Percentiles rank a stretch among this genome's conserved stretches.
Evolutionary conservation across 1,139 yeast species (phyloP).

Genomic region (Geotrichum australiense): DNA sequence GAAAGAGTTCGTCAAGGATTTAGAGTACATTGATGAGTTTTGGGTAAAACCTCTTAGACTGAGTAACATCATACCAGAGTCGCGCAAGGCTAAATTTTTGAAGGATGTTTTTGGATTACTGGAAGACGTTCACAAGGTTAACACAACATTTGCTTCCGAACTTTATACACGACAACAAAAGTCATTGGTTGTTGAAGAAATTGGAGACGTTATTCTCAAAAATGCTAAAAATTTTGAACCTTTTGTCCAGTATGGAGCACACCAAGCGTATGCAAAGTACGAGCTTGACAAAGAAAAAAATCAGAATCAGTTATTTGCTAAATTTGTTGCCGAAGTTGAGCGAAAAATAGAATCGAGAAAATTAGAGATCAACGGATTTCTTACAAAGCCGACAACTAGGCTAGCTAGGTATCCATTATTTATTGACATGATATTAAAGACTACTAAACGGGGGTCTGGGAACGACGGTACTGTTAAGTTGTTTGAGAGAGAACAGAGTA

Average conservation of each 20-base stretch:
- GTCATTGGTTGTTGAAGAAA: conserved; percentile 73
- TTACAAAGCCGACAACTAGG: conserved; percentile 92
- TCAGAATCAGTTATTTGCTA: conserved; percentile 79
- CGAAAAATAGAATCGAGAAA: conserved; percentile 83
- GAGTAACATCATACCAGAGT: conserved; percentile 78
- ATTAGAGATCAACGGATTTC: conserved; percentile 84
- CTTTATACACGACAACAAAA: conserved; percentile 81
- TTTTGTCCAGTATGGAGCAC: conserved; percentile 89
- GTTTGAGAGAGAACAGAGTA: conserved; percentile 43
- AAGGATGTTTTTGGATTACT: conserved; percentile 89
- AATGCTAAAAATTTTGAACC: conserved; percentile 85
- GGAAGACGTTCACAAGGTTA: conserved; percentile 76
- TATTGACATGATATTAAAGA: conserved; percentile 74
- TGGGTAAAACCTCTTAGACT: conserved; percentile 88
- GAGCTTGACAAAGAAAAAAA: conserved; percentile 93
- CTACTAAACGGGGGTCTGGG: conserved; percentile 64
- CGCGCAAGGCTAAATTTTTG: conserved; percentile 83
- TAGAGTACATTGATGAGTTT: conserved; percentile 87
- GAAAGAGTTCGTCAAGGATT: conserved; percentile 88
- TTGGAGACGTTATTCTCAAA: conserved; percentile 84
- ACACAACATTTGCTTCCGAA: conserved; percentile 80
- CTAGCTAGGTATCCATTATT: conserved; percentile 90
- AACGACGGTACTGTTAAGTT: conserved; percentile 31
- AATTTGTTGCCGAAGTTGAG: conserved; percentile 88
- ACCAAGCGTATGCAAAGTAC: conserved; percentile 90